Percentiles rank a stretch among this genome's conserved stretches.
phyloP scores from a whole-genome alignment of 2,329 filamentous ascomycete genomes.

The Penicillium sp. region DNA sequence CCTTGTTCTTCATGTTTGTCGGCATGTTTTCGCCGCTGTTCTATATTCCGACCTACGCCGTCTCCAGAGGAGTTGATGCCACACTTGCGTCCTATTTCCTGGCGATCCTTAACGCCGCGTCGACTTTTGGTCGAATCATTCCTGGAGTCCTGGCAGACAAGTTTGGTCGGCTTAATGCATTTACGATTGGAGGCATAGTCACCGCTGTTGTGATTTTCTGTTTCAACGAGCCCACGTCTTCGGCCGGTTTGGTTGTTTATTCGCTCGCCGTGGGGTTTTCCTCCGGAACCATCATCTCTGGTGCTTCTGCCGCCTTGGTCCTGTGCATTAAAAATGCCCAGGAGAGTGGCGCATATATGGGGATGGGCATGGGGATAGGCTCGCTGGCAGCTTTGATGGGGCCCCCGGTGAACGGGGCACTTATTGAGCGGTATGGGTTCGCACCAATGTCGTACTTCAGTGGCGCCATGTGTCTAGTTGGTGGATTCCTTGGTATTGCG shows the following conservation, averaged over 20 bases:
- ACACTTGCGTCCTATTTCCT: constrained; percentile 62
- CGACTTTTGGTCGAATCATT: constrained; percentile 54
- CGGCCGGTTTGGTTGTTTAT: constrained; percentile 33
- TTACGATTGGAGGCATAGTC: constrained; percentile 27
- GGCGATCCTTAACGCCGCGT: constrained; percentile 62
- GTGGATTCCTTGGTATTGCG: no score
- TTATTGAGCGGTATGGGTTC: constrained; percentile 46
- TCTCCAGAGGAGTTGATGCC: constrained; percentile 43
- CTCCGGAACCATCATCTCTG: constrained; percentile 46
- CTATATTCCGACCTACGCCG: constrained; percentile 31
- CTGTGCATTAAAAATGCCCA: constrained; percentile 41
- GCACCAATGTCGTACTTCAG: no score
- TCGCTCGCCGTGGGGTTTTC: constrained; percentile 46
- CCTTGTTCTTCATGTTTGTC: constrained; percentile 25
- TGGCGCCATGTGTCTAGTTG: no score
- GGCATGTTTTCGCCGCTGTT: constrained; percentile 35
- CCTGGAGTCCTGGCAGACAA: constrained; percentile 57
- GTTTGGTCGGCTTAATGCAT: constrained; percentile 19
- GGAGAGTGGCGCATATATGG: constrained; percentile 50
- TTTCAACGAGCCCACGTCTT: constrained; percentile 33
- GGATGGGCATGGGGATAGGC: constrained; percentile 44
- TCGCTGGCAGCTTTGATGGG: constrained; percentile 50
- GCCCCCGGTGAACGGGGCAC: constrained; percentile 47
- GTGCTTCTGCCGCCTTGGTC: constrained; percentile 31
- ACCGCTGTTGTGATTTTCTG: constrained; percentile 39